A percentile compares a stretch with the other conserved stretches of the same genome.
phyloP scores from a whole-genome alignment of 75 land plant genomes.

The Selaginella moellendorffii region DNA sequence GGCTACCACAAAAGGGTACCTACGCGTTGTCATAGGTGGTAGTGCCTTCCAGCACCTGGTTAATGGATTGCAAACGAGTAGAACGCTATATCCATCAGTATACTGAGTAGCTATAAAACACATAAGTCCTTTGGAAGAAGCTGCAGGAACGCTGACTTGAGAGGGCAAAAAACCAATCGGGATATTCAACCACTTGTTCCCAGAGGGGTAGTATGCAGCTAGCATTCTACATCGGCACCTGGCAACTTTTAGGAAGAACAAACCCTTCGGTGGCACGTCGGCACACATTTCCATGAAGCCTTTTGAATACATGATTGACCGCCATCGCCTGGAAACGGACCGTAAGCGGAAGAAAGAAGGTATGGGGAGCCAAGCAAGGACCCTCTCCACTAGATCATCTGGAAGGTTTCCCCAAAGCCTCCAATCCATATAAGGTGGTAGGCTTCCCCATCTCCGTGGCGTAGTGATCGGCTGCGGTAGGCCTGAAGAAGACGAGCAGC shows the following conservation, averaged over 20 bases:
- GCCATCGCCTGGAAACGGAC: slow-evolving; percentile 69
- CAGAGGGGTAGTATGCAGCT: slow-evolving; percentile 36
- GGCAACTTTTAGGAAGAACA: slow-evolving; percentile 46
- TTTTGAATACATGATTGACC: slow-evolving; percentile 30
- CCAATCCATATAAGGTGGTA: slow-evolving; percentile 36
- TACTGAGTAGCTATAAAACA: slow-evolving; percentile 30
- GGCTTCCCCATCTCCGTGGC: no score
- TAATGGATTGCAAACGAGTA: slow-evolving; percentile 46
- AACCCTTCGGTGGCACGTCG: slow-evolving; percentile 31
- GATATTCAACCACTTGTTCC: slow-evolving; percentile 41
- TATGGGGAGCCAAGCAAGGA: slow-evolving; percentile 60
- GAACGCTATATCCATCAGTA: slow-evolving; percentile 18
- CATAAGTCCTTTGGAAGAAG: slow-evolving; percentile 53
- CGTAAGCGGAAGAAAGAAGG: slow-evolving; percentile 48
- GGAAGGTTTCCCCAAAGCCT: slow-evolving; percentile 54
- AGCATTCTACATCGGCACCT: slow-evolving; percentile 19
- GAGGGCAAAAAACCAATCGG: slow-evolving; percentile 16
- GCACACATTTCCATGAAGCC: slow-evolving; percentile 45
- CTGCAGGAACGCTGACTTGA: slow-evolving; percentile 35
- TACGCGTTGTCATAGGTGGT: slow-evolving; percentile 19
- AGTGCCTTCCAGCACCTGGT: slow-evolving; percentile 33
- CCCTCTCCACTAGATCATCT: slow-evolving; percentile 51
- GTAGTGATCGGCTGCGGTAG: no score
- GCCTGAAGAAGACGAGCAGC: no score
- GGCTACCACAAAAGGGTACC: slow-evolving; percentile 28